Conservation (phyloP, 805 yeast species). For the Vanderwaltozyma verrucispora region DNA sequence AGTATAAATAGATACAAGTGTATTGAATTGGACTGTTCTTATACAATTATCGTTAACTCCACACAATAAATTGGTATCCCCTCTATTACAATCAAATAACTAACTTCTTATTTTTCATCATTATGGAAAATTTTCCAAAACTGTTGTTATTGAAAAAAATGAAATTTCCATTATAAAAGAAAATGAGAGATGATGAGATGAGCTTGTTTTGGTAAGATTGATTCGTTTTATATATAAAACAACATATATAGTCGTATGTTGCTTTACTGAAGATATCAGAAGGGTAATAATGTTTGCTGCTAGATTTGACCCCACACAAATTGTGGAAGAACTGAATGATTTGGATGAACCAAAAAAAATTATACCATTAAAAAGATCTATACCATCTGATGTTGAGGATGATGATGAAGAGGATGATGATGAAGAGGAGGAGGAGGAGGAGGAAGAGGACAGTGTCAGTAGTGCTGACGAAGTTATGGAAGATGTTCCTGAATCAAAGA, state of each 20-base stretch:
- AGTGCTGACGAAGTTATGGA: constrained; percentile 5
- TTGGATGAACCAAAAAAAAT: constrained; percentile 4
- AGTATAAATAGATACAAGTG: too few relatives aligned
- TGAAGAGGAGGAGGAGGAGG: constrained; percentile 13
- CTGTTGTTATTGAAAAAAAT: neutral
- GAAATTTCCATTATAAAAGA: too few relatives aligned
- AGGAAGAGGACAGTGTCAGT: constrained; percentile 3
- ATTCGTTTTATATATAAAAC: too few relatives aligned
- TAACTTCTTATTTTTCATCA: neutral
- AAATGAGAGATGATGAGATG: constrained; percentile 4
- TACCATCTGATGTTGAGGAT: constrained; percentile 4
- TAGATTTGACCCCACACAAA: constrained; percentile 45
- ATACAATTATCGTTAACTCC: too few relatives aligned
- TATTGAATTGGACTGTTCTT: too few relatives aligned
- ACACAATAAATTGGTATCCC: too few relatives aligned
- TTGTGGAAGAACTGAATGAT: constrained; percentile 3
- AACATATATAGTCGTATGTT: too few relatives aligned
- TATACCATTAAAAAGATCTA: constrained; percentile 20
- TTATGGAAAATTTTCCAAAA: constrained; percentile 3
- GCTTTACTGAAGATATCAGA: too few relatives aligned
- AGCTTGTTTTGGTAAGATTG: neutral
- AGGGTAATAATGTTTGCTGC: constrained; percentile 71
- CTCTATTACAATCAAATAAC: too few relatives aligned
- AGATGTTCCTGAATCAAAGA: constrained; percentile 3
- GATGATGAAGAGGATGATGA: constrained; percentile 5